phyloP scores from a whole-genome alignment of 768 basidiomycete species.

The Boletus tylopilopsis region DNA sequence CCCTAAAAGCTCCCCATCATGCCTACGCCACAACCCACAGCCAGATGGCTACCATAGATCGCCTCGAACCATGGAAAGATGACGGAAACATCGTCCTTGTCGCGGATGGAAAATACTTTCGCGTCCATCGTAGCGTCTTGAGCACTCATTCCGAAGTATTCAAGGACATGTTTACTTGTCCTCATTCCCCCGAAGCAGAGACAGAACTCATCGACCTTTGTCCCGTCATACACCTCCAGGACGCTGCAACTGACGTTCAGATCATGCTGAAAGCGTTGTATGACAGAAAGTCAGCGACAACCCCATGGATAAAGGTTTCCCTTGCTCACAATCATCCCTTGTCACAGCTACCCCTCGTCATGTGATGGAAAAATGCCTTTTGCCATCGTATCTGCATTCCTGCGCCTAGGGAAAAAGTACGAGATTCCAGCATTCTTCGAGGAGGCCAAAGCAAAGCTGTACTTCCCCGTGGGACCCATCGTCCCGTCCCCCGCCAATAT shows the following conservation, averaged over 20 bases:
- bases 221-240: constrained; percentile 18
- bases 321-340: not conserved
- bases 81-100: constrained; percentile 29
- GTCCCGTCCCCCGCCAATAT: not conserved
- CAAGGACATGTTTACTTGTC: constrained; percentile 23
- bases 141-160: constrained; percentile 27
- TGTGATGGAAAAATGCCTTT: not conserved
- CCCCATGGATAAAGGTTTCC: not conserved
- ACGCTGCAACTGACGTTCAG: constrained; percentile 9
- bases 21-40: not conserved
- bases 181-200: not conserved
- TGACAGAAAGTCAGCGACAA: constrained; percentile 5
- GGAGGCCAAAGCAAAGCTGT: constrained; percentile 8
- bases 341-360: not conserved
- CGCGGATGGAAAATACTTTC: constrained; percentile 24
- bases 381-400: not conserved
- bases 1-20: not conserved
- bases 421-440: constrained; percentile 8
- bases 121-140: constrained; percentile 30
- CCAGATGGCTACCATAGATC: not conserved
- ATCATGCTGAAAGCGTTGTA: constrained; percentile 17
- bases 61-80: constrained; percentile 4
- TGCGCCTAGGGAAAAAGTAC: constrained; percentile 22
- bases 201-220: constrained; percentile 12
- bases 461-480: not conserved